Percentiles rank a stretch among this genome's conserved stretches.
phyloP scores from a whole-genome alignment of 495 filamentous ascomycete genomes.

The Poronia punctata region DNA sequence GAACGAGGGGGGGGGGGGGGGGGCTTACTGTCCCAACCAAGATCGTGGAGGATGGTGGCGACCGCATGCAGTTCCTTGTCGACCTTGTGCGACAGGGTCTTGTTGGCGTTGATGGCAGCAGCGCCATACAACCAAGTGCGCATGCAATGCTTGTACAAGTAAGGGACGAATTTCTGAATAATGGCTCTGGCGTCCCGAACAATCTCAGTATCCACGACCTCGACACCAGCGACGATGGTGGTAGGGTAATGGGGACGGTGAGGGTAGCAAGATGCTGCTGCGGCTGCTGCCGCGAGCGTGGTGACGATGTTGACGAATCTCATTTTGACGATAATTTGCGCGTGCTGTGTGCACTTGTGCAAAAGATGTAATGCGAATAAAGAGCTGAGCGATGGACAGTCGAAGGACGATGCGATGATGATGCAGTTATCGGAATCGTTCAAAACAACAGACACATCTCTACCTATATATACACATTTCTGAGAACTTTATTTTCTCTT shows the following conservation, averaged over 20 bases:
- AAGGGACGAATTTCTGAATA: constrained; percentile 24
- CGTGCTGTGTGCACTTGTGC: too few relatives aligned
- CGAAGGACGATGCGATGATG: too few relatives aligned
- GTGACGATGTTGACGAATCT: neutral
- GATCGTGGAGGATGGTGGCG: constrained; percentile 26
- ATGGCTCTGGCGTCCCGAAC: constrained; percentile 29
- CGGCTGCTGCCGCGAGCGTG: neutral
- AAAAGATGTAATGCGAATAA: too few relatives aligned
- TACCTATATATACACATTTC: too few relatives aligned
- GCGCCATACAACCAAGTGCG: constrained; percentile 39
- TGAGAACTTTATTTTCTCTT: too few relatives aligned
- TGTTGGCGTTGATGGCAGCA: constrained; percentile 29
- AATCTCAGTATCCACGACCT: constrained; percentile 18
- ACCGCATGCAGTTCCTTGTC: constrained; percentile 30
- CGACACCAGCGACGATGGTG: constrained; percentile 15
- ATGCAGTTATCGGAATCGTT: too few relatives aligned
- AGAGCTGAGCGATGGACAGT: too few relatives aligned
- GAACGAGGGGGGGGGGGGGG: constrained; percentile 17
- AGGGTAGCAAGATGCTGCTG: neutral
- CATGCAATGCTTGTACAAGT: constrained; percentile 40
- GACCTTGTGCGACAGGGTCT: constrained; percentile 16
- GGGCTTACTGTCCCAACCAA: constrained; percentile 18
- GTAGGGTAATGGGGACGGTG: neutral
- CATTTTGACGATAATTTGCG: too few relatives aligned
- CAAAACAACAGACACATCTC: too few relatives aligned